A percentile compares a stretch with the other conserved stretches of the same genome.
These are phyloP conservation scores for Mycena rebaudengoi DNA, from an alignment of 768 basidiomycete species.

Conservation along the genomic window DNA sequence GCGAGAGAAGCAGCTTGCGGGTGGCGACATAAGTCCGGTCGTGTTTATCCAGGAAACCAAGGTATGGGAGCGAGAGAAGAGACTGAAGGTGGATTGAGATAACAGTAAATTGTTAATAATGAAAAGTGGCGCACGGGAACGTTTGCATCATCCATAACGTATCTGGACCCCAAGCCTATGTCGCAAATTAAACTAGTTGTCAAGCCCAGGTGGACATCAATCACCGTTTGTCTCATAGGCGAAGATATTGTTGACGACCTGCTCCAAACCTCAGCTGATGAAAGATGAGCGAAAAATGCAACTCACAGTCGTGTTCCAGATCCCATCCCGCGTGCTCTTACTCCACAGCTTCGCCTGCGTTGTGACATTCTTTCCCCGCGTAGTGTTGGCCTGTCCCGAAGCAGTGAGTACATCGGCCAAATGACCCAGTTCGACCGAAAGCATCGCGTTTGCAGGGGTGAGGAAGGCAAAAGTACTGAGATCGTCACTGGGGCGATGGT, in stretches of 20 bases:
- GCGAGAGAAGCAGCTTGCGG: conserved; percentile 66
- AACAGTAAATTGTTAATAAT: not conserved
- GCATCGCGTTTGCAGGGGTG: conserved; percentile 84
- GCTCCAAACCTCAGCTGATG: not conserved
- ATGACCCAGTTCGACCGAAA: conserved; percentile 74
- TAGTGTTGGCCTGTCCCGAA: conserved; percentile 41
- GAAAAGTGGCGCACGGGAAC: conserved; percentile 65
- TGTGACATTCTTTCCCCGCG: conserved; percentile 58
- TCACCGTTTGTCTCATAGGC: conserved; percentile 82
- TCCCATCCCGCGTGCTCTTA: conserved; percentile 61
- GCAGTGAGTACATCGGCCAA: conserved; percentile 60
- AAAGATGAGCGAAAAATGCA: not conserved
- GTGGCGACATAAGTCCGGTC: conserved; percentile 72
- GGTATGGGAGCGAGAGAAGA: conserved; percentile 79
- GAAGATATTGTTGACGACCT: conserved; percentile 73
- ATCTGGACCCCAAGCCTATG: conserved; percentile 70
- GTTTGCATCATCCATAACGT: conserved; percentile 90
- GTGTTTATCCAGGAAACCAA: conserved; percentile 73
- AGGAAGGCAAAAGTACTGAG: conserved; percentile 76
- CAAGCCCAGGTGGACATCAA: not conserved
- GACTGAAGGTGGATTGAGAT: conserved; percentile 51
- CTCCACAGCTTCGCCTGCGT: conserved; percentile 65
- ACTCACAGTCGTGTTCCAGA: conserved; percentile 55
- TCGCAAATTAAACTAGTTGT: no score
- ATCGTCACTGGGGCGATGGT: conserved; percentile 84